A percentile compares a stretch with the other conserved stretches of the same genome.
These are phyloP conservation scores for Phytophthora europaea DNA, from an alignment of 352 stramenopile genomes.

Conservation along the genomic window DNA sequence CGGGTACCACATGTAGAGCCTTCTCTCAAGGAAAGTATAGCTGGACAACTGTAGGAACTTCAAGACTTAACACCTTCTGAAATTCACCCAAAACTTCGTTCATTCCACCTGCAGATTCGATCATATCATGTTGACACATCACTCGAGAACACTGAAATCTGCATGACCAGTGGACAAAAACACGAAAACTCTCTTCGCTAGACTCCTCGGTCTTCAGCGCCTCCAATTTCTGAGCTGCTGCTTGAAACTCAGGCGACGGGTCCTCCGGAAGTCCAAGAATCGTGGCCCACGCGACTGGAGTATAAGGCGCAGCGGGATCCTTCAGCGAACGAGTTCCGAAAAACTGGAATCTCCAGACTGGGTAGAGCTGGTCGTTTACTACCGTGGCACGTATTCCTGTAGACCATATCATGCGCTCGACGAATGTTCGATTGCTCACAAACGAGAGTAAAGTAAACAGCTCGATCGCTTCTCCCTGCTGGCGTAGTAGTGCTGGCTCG, in stretches of 20 bases:
- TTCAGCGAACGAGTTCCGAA: not conserved
- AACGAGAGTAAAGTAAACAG: not conserved
- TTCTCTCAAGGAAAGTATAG: not conserved
- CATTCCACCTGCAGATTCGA: not conserved
- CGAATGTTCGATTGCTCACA: not conserved
- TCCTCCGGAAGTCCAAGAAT: not conserved
- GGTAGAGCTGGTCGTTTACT: not conserved
- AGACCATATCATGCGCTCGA: not conserved
- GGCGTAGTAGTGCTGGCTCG: not conserved
- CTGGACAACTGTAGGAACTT: not conserved
- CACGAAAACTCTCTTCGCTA: not conserved
- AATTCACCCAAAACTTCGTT: not conserved
- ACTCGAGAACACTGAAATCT: not conserved
- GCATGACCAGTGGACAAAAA: not conserved
- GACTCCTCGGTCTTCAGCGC: not conserved
- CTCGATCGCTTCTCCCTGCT: not conserved
- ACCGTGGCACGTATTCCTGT: not conserved
- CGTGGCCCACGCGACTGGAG: not conserved
- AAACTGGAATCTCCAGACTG: not conserved
- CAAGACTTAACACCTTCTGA: not conserved
- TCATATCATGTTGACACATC: not conserved
- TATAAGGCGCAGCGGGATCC: not conserved
- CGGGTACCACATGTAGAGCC: not conserved
- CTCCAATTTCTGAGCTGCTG: not conserved
- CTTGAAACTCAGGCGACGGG: not conserved